phyloP scores from a whole-genome alignment of 1,139 yeast species.

The Saccharomyces hybrid region DNA sequence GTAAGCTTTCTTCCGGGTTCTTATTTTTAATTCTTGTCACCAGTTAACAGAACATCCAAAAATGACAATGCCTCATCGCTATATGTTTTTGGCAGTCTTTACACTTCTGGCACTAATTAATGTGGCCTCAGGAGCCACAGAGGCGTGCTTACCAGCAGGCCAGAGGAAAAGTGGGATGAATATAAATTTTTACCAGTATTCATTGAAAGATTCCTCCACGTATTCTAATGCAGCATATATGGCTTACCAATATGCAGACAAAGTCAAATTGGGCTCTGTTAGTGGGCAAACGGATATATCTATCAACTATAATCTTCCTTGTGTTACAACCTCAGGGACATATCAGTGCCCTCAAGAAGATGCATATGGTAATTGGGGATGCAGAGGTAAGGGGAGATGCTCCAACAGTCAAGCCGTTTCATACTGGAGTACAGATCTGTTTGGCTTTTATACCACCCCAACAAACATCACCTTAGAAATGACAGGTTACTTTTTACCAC shows the following conservation, averaged over 20 bases:
- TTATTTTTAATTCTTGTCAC: too few species aligned
- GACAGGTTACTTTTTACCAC: conserved; percentile 26
- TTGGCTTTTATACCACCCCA: neutral
- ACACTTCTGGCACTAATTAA: neutral
- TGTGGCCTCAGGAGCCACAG: neutral
- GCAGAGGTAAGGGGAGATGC: too few species aligned
- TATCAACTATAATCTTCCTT: too few species aligned
- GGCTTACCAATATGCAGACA: neutral
- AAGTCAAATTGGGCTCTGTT: neutral
- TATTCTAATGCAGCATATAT: neutral
- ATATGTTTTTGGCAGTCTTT: neutral
- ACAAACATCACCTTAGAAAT: conserved; percentile 2
- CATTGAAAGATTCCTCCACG: neutral
- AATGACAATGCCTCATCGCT: neutral
- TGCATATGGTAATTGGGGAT: too few species aligned
- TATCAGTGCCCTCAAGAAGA: too few species aligned
- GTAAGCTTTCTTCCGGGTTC: neutral
- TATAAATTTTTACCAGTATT: neutral
- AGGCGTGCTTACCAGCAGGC: neutral
- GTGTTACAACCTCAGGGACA: too few species aligned
- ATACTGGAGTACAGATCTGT: neutral
- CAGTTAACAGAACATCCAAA: neutral
- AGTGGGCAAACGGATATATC: too few species aligned
- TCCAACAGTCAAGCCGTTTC: too few species aligned
- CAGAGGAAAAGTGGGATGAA: neutral